Conservation (phyloP, 306 rosid species). For the Quercus variabilis region DNA sequence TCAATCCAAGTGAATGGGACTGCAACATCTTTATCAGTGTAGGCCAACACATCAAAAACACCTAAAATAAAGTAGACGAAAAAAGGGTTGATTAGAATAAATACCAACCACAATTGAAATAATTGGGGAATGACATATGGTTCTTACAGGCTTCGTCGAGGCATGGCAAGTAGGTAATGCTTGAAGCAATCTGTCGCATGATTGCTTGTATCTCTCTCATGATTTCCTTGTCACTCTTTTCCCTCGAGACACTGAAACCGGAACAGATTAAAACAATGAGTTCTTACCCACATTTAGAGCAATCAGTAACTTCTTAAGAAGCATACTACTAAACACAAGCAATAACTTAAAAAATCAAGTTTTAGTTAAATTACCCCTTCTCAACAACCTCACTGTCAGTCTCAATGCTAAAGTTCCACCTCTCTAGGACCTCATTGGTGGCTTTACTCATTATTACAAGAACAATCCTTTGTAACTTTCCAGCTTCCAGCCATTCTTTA, state of each 20-base stretch:
- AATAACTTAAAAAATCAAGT: background rate
- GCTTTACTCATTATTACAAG: constrained; percentile 81
- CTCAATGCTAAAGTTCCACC: constrained; percentile 99
- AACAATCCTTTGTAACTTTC: constrained; percentile 90
- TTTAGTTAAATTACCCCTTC: constrained; percentile 47
- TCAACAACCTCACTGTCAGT: constrained; percentile 86
- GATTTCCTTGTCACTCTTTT: constrained; percentile 96
- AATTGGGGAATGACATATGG: background rate
- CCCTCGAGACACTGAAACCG: constrained; percentile 64
- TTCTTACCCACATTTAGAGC: background rate
- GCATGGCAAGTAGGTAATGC: constrained; percentile 98
- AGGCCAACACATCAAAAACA: constrained; percentile 91
- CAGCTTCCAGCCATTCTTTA: constrained; percentile 97
- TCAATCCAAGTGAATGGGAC: constrained; percentile 98
- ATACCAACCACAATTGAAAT: background rate
- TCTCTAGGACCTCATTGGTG: constrained; percentile 80
- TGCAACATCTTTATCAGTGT: constrained; percentile 91
- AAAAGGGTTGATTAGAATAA: constrained; percentile 3
- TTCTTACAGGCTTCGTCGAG: constrained; percentile 86
- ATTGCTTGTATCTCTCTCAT: constrained; percentile 99
- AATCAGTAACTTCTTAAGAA: background rate
- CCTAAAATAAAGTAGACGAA: constrained; percentile 39
- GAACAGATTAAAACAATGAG: background rate
- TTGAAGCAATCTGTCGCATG: constrained; percentile 98
- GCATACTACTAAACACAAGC: background rate